A percentile compares a stretch with the other conserved stretches of the same genome.
These are phyloP conservation scores for Ogataea pignaliae DNA, from an alignment of 805 yeast genomes.

Conservation along the genomic window DNA sequence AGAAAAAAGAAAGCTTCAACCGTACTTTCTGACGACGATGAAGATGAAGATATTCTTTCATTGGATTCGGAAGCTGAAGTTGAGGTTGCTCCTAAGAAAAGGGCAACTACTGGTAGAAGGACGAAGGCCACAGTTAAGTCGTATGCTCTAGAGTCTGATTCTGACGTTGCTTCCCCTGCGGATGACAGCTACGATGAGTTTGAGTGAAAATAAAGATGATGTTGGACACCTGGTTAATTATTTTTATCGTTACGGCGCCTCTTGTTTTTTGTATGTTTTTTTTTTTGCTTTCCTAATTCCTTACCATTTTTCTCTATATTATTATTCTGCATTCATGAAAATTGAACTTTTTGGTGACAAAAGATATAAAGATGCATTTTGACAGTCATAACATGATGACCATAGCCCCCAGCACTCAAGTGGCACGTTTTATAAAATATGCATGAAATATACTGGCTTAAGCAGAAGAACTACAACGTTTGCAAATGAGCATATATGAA, in stretches of 20 bases:
- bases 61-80: constrained; percentile 11
- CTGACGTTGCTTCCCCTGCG: constrained; percentile 8
- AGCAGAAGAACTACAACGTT: too few relatives aligned
- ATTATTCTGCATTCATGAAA: too few relatives aligned
- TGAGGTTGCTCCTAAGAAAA: constrained; percentile 10
- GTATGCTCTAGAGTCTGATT: constrained; percentile 9
- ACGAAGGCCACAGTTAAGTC: constrained; percentile 16
- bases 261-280: too few relatives aligned
- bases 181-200: constrained; percentile 20
- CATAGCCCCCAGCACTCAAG: too few relatives aligned
- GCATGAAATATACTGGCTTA: too few relatives aligned
- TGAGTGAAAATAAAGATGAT: constrained; percentile 5
- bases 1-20: background rate
- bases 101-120: constrained; percentile 11
- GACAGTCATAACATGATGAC: too few relatives aligned
- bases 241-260: background rate
- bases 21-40: constrained; percentile 8
- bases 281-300: too few relatives aligned
- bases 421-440: too few relatives aligned
- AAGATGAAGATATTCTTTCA: constrained; percentile 5
- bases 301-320: too few relatives aligned
- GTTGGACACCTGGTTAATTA: background rate
- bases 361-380: too few relatives aligned
- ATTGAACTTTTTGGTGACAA: too few relatives aligned
- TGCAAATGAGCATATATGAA: too few relatives aligned